phyloP scores from a whole-genome alignment of 2,329 filamentous ascomycete species.

The Talaromyces pinophilus region DNA sequence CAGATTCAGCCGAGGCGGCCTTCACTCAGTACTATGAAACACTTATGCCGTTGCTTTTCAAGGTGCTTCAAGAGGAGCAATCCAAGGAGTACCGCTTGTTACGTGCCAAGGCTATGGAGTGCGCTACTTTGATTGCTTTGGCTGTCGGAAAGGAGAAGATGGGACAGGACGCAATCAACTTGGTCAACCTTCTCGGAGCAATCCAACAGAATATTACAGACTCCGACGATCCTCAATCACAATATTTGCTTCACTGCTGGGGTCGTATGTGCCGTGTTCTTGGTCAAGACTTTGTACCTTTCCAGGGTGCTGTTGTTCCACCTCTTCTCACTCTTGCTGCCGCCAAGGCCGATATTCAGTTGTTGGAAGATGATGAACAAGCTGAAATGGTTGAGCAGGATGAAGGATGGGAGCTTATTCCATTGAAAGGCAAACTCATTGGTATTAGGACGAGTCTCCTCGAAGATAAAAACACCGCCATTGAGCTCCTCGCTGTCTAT shows the following conservation, averaged over 20 bases:
- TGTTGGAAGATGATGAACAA: slow-evolving; percentile 92
- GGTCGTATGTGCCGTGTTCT: slow-evolving; percentile 97
- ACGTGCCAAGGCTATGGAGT: slow-evolving; percentile 98
- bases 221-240: slow-evolving; percentile 89
- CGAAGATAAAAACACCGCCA: slow-evolving; percentile 99
- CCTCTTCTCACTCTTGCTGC: slow-evolving; percentile 86
- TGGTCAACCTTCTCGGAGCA: slow-evolving; percentile 82
- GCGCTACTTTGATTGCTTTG: slow-evolving; percentile 90
- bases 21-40: slow-evolving; percentile 95
- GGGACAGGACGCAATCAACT: slow-evolving; percentile 78
- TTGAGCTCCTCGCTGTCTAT: slow-evolving; percentile 95
- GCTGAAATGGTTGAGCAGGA: slow-evolving; percentile 90
- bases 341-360: slow-evolving; percentile 94
- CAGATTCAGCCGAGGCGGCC: slow-evolving; percentile 93
- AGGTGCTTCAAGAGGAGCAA: slow-evolving; percentile 83
- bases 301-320: slow-evolving; percentile 90
- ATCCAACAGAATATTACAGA: slow-evolving; percentile 88
- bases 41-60: slow-evolving; percentile 91
- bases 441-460: slow-evolving; percentile 96
- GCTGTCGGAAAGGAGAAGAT: slow-evolving; percentile 94
- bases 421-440: slow-evolving; percentile 95
- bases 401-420: slow-evolving; percentile 96
- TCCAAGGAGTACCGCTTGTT: slow-evolving; percentile 91
- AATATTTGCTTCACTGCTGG: slow-evolving; percentile 98
- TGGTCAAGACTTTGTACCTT: slow-evolving; percentile 85